These are phyloP conservation scores for Citeromyces hawaiiensis DNA, from an alignment of 1,139 yeast species.

Conservation along the genomic window DNA sequence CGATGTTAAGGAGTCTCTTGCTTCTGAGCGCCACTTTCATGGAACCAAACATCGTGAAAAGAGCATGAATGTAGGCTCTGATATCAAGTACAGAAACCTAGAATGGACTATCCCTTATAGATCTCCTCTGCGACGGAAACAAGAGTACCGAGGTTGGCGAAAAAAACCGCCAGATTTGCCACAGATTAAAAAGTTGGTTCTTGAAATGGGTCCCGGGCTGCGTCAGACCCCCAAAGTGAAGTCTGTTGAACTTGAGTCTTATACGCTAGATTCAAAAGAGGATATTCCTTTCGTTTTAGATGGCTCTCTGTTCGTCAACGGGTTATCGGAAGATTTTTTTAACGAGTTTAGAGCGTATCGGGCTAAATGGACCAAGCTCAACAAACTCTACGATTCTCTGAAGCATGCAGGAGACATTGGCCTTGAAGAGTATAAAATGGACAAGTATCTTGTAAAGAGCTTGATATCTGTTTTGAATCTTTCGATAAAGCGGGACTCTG, in stretches of 20 bases:
- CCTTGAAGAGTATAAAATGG: not conserved
- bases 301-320: not conserved
- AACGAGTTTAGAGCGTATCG: not conserved
- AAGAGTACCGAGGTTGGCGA: not conserved
- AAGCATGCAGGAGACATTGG: not conserved
- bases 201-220: not conserved
- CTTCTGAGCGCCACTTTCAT: not conserved
- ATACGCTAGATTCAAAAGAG: not conserved
- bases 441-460: not conserved
- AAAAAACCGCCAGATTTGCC: not conserved
- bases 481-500: not conserved
- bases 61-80: not conserved
- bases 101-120: not conserved
- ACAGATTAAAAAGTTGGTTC: not conserved
- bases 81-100: not conserved
- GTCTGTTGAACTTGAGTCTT: not conserved
- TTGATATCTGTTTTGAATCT: not conserved
- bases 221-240: not conserved
- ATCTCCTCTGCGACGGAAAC: not conserved
- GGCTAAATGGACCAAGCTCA: not conserved
- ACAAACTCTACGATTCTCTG: not conserved
- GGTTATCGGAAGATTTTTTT: not conserved
- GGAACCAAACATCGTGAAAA: not conserved
- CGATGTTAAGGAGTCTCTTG: not conserved
- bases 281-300: not conserved